A percentile compares a stretch with the other conserved stretches of the same genome.
phyloP scores from a whole-genome alignment of 108 stramenopile genomes.

The Pseudonitzschia multiseries region DNA sequence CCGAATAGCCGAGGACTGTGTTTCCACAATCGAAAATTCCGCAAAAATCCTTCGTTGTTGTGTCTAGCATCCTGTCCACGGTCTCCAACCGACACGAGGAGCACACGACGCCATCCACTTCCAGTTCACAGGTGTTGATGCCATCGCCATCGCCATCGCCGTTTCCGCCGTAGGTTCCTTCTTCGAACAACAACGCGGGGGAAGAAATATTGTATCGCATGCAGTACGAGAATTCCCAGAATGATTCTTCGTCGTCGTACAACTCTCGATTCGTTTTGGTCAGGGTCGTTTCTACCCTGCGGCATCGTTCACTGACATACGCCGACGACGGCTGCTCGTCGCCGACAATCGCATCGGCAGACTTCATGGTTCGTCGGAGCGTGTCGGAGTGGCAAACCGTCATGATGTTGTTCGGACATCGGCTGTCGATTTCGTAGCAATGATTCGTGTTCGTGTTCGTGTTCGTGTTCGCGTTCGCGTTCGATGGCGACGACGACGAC shows the following conservation, averaged over 20 bases:
- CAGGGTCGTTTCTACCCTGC: not conserved
- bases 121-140: not conserved
- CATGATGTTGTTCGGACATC: slow-evolving; percentile 3
- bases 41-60: not conserved
- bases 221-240: slow-evolving; percentile 4
- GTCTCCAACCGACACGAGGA: not conserved
- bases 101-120: not conserved
- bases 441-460: too few species aligned
- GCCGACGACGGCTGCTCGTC: not conserved
- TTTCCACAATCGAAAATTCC: not conserved
- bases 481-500: too few species aligned
- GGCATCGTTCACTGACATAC: not conserved
- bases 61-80: not conserved
- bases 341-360: too few species aligned
- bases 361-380: not conserved
- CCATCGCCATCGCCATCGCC: too few species aligned
- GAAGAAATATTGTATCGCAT: not conserved
- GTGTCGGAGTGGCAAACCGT: not conserved
- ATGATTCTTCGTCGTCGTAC: not conserved
- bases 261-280: not conserved
- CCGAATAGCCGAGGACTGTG: not conserved
- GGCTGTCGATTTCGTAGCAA: slow-evolving; percentile 1
- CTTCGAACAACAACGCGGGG: too few species aligned
- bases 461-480: too few species aligned
- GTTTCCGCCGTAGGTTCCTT: too few species aligned